Conservation (phyloP, 768 basidiomycete genomes). For the Mycena sanguinolenta region DNA sequence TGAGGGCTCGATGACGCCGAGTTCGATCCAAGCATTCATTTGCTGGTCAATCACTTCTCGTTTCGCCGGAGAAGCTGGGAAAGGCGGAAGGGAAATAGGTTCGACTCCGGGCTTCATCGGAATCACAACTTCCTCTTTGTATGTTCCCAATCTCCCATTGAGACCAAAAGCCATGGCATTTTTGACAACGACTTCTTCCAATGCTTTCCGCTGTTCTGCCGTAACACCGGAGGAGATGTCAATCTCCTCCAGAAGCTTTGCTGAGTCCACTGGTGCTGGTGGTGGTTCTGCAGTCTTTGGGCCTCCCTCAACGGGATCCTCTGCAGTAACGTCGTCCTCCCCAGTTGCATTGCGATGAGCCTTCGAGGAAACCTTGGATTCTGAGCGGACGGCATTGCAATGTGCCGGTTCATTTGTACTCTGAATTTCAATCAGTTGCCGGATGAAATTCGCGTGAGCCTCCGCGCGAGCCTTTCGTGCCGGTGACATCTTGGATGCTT, state of each 20-base stretch:
- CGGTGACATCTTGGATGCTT: background rate
- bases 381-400: background rate
- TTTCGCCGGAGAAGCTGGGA: slow-evolving; percentile 37
- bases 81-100: slow-evolving; percentile 45
- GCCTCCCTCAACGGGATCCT: background rate
- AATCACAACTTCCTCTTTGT: slow-evolving; percentile 41
- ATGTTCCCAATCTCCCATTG: slow-evolving; percentile 46
- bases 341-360: background rate
- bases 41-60: no score
- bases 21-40: slow-evolving; percentile 46
- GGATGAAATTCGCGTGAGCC: background rate
- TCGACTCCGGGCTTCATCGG: slow-evolving; percentile 37
- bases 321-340: background rate
- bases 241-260: background rate
- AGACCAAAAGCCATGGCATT: slow-evolving; percentile 45
- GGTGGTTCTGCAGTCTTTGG: background rate
- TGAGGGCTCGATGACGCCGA: slow-evolving; percentile 54
- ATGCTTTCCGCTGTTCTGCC: background rate
- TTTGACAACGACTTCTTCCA: slow-evolving; percentile 36
- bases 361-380: background rate
- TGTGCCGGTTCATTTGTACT: background rate
- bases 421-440: background rate
- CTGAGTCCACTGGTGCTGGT: background rate
- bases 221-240: background rate
- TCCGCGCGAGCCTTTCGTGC: background rate